Percentiles rank a stretch among this genome's conserved stretches.
Evolutionary conservation across 148 eudicot species (phyloP).

Genomic region (Vaccinium vitisidaea): DNA sequence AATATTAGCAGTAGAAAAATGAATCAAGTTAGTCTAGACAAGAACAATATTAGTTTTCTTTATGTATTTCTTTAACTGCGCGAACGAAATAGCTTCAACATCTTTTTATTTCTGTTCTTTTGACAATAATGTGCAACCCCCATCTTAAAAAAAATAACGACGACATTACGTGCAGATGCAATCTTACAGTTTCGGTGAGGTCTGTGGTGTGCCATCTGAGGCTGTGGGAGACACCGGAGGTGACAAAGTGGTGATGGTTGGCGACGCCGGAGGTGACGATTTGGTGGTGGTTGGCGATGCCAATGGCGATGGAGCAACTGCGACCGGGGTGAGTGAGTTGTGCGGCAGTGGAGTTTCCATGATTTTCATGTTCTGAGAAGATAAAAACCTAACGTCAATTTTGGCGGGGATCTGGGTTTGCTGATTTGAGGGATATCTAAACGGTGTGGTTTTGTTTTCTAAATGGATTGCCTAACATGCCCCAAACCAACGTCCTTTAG

Average conservation of each 20-base stretch:
- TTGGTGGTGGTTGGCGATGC: not conserved
- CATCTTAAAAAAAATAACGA: not conserved
- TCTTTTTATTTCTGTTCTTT: not conserved
- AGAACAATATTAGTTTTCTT: not conserved
- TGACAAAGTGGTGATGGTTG: not conserved
- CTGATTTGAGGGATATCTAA: not conserved
- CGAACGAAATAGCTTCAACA: not conserved
- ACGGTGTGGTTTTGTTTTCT: not conserved
- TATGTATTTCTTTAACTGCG: not conserved
- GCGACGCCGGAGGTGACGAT: not conserved
- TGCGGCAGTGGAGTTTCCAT: not conserved
- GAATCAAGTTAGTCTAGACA: not conserved
- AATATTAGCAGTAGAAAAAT: not conserved
- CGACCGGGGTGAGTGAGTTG: not conserved
- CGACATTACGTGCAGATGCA: not conserved
- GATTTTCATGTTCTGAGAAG: not conserved
- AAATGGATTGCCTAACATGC: not conserved
- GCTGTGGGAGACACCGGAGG: not conserved
- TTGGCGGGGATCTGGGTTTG: not conserved
- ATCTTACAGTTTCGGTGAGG: not conserved
- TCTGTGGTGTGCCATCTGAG: not conserved
- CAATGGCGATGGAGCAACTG: not conserved
- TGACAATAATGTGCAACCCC: not conserved
- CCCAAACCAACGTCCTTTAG: not conserved
- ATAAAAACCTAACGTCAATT: not conserved